A percentile compares a stretch with the other conserved stretches of the same genome.
Evolutionary conservation across 163 green algal genomes (phyloP).

Genomic region (Scenedesmus sp.): DNA sequence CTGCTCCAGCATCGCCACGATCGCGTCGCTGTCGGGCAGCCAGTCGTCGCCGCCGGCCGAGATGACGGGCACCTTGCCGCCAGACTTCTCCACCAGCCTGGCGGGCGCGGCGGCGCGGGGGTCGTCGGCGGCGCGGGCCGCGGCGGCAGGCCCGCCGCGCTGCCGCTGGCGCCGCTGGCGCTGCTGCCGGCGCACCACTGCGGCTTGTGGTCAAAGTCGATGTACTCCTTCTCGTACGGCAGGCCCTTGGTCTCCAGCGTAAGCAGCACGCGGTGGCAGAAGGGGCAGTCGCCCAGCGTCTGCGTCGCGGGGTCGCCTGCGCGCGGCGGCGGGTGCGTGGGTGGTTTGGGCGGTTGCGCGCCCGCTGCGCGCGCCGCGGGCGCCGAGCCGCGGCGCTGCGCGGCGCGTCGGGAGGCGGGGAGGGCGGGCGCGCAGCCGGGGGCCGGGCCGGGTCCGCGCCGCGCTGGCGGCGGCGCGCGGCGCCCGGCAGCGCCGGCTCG

Average conservation of each 20-base stretch:
- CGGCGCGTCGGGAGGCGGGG: no score
- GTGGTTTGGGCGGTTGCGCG: neutral
- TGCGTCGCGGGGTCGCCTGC: conserved; percentile 39
- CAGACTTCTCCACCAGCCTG: conserved; percentile 55
- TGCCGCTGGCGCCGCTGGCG: neutral
- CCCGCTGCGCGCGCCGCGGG: no score
- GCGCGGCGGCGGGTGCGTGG: neutral
- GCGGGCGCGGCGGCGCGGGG: neutral
- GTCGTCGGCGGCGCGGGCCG: neutral
- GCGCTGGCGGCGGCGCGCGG: neutral
- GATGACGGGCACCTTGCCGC: conserved; percentile 63
- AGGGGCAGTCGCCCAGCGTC: conserved; percentile 60
- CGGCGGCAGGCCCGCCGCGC: neutral
- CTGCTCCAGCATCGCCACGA: conserved; percentile 71
- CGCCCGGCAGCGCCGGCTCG: neutral
- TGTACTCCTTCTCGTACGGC: conserved; percentile 64
- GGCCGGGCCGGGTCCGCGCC: neutral
- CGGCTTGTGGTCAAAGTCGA: conserved; percentile 85
- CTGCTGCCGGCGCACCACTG: conserved; percentile 60
- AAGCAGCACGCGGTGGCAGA: conserved; percentile 81
- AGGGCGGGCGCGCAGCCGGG: neutral
- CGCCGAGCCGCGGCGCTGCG: no score
- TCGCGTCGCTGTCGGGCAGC: conserved; percentile 65
- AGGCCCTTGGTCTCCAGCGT: conserved; percentile 51
- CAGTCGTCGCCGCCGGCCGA: conserved; percentile 55